phyloP scores from a whole-genome alignment of 2,329 filamentous ascomycete species.

The Ophiostoma pallidulum region DNA sequence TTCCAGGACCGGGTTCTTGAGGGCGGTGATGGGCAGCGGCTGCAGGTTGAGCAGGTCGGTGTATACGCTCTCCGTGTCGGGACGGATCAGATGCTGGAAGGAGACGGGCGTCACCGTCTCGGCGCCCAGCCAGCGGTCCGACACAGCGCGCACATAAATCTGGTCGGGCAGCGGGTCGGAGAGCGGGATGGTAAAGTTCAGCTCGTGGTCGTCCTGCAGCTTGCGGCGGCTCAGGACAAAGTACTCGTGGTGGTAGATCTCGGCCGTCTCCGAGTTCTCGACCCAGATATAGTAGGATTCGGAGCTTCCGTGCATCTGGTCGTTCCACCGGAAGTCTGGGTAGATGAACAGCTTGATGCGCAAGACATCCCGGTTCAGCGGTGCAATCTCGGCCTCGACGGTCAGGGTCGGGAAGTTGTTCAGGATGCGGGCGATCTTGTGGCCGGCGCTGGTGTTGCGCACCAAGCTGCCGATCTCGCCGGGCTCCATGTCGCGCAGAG shows the following conservation, averaged over 20 bases:
- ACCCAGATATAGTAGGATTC: conserved; percentile 99
- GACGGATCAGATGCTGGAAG: conserved; percentile 94
- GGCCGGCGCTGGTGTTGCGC: conserved; percentile 81
- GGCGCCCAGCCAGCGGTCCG: conserved; percentile 91
- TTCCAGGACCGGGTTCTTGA: conserved; percentile 80
- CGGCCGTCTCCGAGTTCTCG: conserved; percentile 92
- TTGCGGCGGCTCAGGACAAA: conserved; percentile 89
- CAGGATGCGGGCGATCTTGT: conserved; percentile 68
- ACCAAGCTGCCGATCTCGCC: conserved; percentile 85
- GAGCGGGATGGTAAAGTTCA: conserved; percentile 94
- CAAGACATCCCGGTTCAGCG: conserved; percentile 86
- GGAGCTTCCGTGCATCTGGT: conserved; percentile 83
- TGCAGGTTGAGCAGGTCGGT: conserved; percentile 89
- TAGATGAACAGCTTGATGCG: conserved; percentile 80
- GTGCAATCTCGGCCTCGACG: conserved; percentile 89
- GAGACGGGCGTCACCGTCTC: conserved; percentile 93
- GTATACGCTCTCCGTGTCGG: conserved; percentile 95
- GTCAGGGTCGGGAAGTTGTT: conserved; percentile 87
- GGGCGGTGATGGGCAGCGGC: conserved; percentile 73
- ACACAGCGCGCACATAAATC: conserved; percentile 91
- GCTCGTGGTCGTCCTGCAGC: conserved; percentile 89
- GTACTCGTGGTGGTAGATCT: conserved; percentile 96
- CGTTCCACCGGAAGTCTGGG: conserved; percentile 91
- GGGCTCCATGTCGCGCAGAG: conserved; percentile 84
- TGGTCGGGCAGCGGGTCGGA: conserved; percentile 89